phyloP scores from a whole-genome alignment of 768 basidiomycete species.

The Leccinum uliginosum region DNA sequence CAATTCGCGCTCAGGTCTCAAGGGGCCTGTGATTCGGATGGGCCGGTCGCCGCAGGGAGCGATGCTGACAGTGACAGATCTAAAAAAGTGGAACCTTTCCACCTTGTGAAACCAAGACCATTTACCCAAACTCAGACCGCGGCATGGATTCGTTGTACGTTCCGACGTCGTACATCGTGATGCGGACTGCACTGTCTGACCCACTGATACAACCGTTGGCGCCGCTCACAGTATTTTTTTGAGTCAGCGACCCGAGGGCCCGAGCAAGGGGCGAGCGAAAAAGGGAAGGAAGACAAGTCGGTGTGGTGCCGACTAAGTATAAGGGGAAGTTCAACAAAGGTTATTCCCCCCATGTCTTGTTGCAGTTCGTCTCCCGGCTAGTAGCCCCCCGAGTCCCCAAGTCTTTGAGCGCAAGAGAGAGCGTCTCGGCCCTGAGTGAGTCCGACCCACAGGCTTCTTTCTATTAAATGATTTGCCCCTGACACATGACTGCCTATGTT shows the following conservation, averaged over 20 bases:
- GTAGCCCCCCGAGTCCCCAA: neutral
- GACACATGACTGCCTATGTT: neutral
- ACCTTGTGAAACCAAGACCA: neutral
- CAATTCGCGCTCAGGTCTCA: neutral
- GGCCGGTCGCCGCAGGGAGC: neutral
- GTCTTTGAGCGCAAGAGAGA: neutral
- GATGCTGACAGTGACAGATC: neutral
- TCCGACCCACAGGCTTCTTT: neutral
- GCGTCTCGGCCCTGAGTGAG: neutral
- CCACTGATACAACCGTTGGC: neutral
- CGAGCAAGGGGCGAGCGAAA: neutral
- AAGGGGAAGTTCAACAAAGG: neutral
- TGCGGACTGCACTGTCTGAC: too few species aligned
- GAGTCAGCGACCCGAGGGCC: too few species aligned
- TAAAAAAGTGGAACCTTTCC: neutral
- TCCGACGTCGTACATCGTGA: neutral
- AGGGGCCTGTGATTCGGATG: neutral
- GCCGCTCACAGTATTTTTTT: neutral
- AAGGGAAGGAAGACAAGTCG: neutral
- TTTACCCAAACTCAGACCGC: neutral
- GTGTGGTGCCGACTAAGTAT: neutral
- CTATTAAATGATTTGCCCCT: neutral
- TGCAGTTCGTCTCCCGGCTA: neutral
- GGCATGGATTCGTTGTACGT: neutral
- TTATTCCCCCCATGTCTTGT: neutral